Conservation (phyloP, 139 green algal genomes). For the Astrephomene gubernaculifera region DNA sequence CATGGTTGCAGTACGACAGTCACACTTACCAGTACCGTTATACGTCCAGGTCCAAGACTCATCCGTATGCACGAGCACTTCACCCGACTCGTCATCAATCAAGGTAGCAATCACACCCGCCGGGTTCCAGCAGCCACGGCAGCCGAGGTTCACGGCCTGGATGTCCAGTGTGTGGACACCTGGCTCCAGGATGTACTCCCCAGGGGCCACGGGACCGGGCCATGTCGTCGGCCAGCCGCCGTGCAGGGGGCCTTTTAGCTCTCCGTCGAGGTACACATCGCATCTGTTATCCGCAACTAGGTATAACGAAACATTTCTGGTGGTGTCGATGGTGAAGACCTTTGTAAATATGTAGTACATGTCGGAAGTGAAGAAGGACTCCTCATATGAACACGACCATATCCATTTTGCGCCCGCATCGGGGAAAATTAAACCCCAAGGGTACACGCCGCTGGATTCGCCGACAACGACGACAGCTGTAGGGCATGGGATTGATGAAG, state of each 20-base stretch:
- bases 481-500: too few relatives aligned
- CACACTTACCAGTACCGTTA: not conserved
- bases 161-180: not conserved
- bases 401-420: constrained; percentile 3
- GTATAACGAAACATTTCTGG: not conserved
- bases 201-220: not conserved
- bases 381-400: not conserved
- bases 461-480: too few relatives aligned
- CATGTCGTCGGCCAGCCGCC: not conserved
- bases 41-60: not conserved
- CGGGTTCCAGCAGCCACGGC: not conserved
- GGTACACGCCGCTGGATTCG: not conserved
- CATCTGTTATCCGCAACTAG: not conserved
- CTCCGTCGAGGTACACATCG: not conserved
- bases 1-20: not conserved
- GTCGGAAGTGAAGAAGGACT: too few relatives aligned
- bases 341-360: not conserved
- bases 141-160: not conserved
- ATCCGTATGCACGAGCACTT: not conserved
- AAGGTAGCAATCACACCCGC: not conserved
- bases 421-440: too few relatives aligned
- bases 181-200: not conserved
- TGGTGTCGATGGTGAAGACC: not conserved
- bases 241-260: not conserved
- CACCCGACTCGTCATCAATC: not conserved